Conservation (phyloP, 1,284 basidiomycete species). For the Amylostereum areolatum region DNA sequence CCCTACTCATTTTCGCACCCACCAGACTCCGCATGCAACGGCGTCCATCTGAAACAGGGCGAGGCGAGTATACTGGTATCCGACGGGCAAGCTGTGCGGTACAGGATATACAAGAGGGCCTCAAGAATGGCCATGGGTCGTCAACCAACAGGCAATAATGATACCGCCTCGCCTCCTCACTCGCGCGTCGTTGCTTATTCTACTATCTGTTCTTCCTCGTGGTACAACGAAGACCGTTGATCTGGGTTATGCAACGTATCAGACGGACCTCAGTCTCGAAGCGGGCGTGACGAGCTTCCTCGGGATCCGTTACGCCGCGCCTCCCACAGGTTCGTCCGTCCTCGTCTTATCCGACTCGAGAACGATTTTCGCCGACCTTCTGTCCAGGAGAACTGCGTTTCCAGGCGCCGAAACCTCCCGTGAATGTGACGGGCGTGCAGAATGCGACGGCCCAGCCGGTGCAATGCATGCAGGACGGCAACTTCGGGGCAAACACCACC, state of each 20-base stretch:
- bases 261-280: not conserved
- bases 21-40: too few species aligned
- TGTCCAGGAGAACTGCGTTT: constrained; percentile 7
- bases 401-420: constrained; percentile 8
- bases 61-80: too few species aligned
- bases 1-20: too few species aligned
- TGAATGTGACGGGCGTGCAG: constrained; percentile 4
- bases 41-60: too few species aligned
- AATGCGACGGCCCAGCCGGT: constrained; percentile 7
- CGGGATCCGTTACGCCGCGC: constrained; percentile 9
- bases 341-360: not conserved
- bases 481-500: not conserved
- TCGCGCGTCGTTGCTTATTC: too few species aligned
- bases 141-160: too few species aligned
- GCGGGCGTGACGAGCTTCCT: constrained; percentile 6
- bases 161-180: too few species aligned
- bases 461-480: constrained; percentile 1
- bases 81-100: too few species aligned
- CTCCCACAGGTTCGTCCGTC: constrained; percentile 7
- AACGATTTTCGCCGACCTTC: not conserved
- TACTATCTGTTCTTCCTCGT: too few species aligned
- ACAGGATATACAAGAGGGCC: too few species aligned
- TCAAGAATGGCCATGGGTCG: too few species aligned
- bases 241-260: not conserved
- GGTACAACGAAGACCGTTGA: too few species aligned